Percentiles rank a stretch among this genome's conserved stretches.
Evolutionary conservation across 176 grass and related monocot genomes (phyloP).

Genomic region (Puccinellia tenuiflora): DNA sequence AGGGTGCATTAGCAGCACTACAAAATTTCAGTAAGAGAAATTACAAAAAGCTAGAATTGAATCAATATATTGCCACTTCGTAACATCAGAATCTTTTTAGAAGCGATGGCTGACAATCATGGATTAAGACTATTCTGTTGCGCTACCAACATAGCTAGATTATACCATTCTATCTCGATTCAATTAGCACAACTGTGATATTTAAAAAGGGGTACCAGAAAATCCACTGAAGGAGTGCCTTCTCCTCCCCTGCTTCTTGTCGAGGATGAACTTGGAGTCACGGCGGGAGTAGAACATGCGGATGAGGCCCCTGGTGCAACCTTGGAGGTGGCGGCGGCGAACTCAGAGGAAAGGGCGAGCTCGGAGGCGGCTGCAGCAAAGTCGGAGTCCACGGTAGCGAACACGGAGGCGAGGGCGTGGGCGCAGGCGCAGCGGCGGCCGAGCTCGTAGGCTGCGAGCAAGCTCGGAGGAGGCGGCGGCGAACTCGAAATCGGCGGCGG

Average conservation of each 20-base stretch:
- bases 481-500: no score
- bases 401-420: no score
- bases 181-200: not conserved
- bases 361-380: no score
- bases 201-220: not conserved
- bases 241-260: conserved; percentile 51
- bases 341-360: no score
- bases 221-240: conserved; percentile 24
- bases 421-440: no score
- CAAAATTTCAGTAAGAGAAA: not conserved
- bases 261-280: conserved; percentile 60
- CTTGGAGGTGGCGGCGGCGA: no score
- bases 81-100: not conserved
- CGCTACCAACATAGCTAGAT: not conserved
- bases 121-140: not conserved
- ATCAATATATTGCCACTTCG: not conserved
- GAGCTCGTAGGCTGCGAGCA: no score
- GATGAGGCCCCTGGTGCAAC: conserved; percentile 80
- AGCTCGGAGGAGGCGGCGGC: no score
- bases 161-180: not conserved
- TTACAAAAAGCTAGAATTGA: not conserved
- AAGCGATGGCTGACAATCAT: not conserved
- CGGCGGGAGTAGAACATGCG: conserved; percentile 59
- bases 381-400: no score
- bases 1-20: conserved; percentile 1